Conservation (phyloP, 2,329 filamentous ascomycete species). For the Metarhizium album region DNA sequence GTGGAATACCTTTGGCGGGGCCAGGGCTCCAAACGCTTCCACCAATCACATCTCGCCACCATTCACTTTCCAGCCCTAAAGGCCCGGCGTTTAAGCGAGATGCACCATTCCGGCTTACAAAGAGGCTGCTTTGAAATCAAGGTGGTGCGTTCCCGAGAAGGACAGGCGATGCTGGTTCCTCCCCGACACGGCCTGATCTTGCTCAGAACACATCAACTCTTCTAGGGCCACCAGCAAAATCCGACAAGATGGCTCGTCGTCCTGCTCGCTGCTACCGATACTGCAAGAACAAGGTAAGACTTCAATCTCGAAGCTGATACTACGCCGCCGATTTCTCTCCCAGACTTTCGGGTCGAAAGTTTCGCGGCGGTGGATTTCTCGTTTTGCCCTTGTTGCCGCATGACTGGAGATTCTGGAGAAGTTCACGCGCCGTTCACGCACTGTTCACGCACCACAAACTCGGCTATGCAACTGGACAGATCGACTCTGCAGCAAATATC, state of each 20-base stretch:
- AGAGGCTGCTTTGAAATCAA: slow-evolving; percentile 46
- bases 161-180: slow-evolving; percentile 17
- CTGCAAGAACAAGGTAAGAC: slow-evolving; percentile 99
- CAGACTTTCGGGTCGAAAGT: neutral
- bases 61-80: slow-evolving; percentile 25
- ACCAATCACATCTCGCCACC: slow-evolving; percentile 18
- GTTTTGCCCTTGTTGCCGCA: neutral
- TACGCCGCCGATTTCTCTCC: neutral
- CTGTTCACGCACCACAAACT: neutral
- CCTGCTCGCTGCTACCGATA: slow-evolving; percentile 99
- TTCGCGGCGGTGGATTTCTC: neutral
- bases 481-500: neutral
- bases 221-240: slow-evolving; percentile 31
- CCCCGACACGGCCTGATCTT: slow-evolving; percentile 17
- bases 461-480: neutral
- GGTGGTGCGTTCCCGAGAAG: slow-evolving; percentile 16
- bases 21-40: slow-evolving; percentile 9
- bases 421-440: neutral
- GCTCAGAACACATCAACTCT: slow-evolving; percentile 25
- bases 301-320: slow-evolving; percentile 3
- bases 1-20: slow-evolving; percentile 6
- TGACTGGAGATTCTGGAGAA: neutral
- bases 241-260: slow-evolving; percentile 96
- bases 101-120: slow-evolving; percentile 19
- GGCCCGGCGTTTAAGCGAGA: slow-evolving; percentile 26